These are phyloP conservation scores for Phytophthora uliginosa DNA, from an alignment of 352 stramenopile species.

Conservation along the genomic window DNA sequence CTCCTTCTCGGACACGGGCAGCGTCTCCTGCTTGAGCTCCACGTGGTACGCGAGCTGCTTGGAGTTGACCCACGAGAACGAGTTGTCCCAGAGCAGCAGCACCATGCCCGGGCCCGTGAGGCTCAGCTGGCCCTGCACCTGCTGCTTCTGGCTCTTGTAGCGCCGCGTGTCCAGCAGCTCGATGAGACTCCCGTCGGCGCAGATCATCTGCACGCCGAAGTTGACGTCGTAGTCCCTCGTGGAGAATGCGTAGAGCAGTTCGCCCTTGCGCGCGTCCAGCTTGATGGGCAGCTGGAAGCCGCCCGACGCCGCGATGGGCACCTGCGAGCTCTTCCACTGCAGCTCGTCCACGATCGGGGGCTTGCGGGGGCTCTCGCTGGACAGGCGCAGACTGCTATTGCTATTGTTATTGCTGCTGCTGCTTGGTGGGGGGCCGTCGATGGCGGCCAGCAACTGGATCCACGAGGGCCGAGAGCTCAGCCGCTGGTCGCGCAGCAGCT, in stretches of 20 bases:
- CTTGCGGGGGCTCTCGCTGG: conserved; percentile 24
- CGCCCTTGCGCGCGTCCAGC: conserved; percentile 64
- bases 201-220: conserved; percentile 81
- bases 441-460: conserved; percentile 63
- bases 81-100: conserved; percentile 85
- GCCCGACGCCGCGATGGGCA: conserved; percentile 70
- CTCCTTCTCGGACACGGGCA: conserved; percentile 44
- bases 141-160: conserved; percentile 75
- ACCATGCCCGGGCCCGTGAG: conserved; percentile 68
- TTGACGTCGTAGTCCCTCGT: conserved; percentile 81
- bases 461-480: conserved; percentile 62
- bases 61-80: conserved; percentile 84
- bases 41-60: conserved; percentile 84
- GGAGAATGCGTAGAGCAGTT: conserved; percentile 73
- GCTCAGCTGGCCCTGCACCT: conserved; percentile 50
- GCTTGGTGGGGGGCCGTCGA: conserved; percentile 49
- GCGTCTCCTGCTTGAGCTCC: conserved; percentile 71
- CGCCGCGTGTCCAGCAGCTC: conserved; percentile 63
- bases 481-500: conserved; percentile 42
- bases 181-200: conserved; percentile 58
- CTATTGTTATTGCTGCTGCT: conserved; percentile 15
- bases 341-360: conserved; percentile 62
- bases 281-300: conserved; percentile 83
- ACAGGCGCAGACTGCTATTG: conserved; percentile 23
- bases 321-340: conserved; percentile 83